phyloP scores from a whole-genome alignment of 1,139 yeast genomes.

The Blastobotrys capitulatus region DNA sequence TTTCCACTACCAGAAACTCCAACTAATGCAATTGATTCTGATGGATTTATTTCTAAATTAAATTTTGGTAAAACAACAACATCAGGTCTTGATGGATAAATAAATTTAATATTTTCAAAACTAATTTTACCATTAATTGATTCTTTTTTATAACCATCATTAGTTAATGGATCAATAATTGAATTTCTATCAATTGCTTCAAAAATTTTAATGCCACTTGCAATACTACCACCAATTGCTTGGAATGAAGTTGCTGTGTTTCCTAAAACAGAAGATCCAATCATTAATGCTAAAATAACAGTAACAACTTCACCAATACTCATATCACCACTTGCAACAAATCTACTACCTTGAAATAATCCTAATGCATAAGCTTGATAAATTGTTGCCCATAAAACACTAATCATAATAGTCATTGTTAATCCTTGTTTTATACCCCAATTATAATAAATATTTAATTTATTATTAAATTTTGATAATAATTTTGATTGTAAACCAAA shows the following conservation, averaged over 20 bases:
- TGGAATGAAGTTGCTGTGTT: conserved; percentile 39
- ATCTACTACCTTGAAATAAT: conserved; percentile 41
- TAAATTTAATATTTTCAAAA: conserved; percentile 47
- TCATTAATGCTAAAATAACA: conserved; percentile 37
- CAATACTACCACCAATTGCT: conserved; percentile 37
- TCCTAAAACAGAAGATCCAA: conserved; percentile 40
- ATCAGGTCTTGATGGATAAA: conserved; percentile 82
- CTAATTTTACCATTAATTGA: conserved; percentile 48
- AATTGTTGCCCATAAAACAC: conserved; percentile 33
- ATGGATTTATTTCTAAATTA: conserved; percentile 53
- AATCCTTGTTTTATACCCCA: conserved; percentile 30
- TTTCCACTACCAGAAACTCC: conserved; percentile 94
- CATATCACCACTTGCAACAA: conserved; percentile 33
- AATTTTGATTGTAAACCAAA: conserved; percentile 40
- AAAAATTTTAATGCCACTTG: conserved; percentile 38
- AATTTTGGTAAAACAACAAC: conserved; percentile 64
- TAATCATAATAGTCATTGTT: conserved; percentile 36
- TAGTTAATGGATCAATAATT: conserved; percentile 31
- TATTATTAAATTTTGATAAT: conserved; percentile 31
- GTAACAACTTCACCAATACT: conserved; percentile 33
- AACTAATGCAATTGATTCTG: conserved; percentile 80
- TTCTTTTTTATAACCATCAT: conserved; percentile 30
- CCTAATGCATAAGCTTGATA: conserved; percentile 39
- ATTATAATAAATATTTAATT: conserved; percentile 28
- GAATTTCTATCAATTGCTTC: conserved; percentile 41